Base-by-base conservation (phyloP, 495 filamentous ascomycete species). In the Penicillium salamii region DNA sequence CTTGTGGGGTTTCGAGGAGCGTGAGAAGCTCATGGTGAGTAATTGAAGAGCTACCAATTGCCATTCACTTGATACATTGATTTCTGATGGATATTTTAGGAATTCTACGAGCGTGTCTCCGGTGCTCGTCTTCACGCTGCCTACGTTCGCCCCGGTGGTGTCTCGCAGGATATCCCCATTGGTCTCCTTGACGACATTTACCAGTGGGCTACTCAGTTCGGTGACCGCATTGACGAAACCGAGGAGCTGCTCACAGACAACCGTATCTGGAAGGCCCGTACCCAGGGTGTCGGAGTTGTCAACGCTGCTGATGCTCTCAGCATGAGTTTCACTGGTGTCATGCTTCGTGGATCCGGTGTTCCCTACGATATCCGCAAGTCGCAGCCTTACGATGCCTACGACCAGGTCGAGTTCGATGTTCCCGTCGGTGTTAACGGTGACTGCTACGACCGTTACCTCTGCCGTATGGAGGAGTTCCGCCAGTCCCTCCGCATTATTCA, bases 71-170 rank as follows among this genome's bases (percentile, higher is more conserved):
- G 2, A 31, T 7, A 19, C 12, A 7, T 32, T 21, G n/a, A 21
- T 21, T 39, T 21, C 45, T 48, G 18, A 48, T 24, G 35, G 35
- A 32, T 37, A 14, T 23, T 42, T 33, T 53, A 97, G 92, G 93
- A 99, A 85, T 99, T 99, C 77, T 99, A 99, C 67, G 95, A 99
- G 70, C 90, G 95, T 70, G 95, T 97, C 28, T 97, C 93, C 33
- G 95, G 95, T 55, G 95, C 95, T 55, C 92, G 95, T 77, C 85
- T 99, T 52, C 95, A 99, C 70, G 90, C 95, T 38, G 95, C 95
- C 59, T 99, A 99, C 64, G 91, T 99, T 59, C 89, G 95, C 58
- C 95, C 95, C 28, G 95, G 95, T 58, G 95, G 95, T 75, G 95
- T 99, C 20, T 86, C 89, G 58, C 90, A 96, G 71, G 95, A 99